Base-by-base conservation (phyloP, 2,329 filamentous ascomycete genomes). In the Fusarium humuli region DNA sequence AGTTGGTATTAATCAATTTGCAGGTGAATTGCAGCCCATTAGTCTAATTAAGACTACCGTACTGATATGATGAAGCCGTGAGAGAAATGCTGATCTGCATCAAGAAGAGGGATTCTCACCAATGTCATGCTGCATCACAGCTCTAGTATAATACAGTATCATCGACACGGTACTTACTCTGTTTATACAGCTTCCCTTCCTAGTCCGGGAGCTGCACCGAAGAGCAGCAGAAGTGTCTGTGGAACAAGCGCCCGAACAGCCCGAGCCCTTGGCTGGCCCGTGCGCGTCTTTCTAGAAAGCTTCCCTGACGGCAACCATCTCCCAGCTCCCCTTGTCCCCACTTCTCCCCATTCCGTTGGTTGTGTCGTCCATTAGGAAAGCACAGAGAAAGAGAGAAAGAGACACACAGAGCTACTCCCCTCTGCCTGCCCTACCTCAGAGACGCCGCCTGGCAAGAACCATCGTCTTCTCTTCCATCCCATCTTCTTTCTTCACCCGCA, bases 281-380 rank as follows among this genome's bases (percentile, higher is more conserved):
- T 75, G 74, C 74, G 16, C 46, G 12, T 53, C 66, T 50, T 76
- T 76, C 74, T 76, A 76, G 74, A 76, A 76, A 75, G 74, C 73
- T 76, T 76, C 74, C 68, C 67, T 75, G 58, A 57, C 61, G 65
- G 69, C 70, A 70, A 62, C 64, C 69, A 66, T 62, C 69, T 69
- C 58, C 50, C 54, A 64, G 57, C 70, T 64, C 58, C 41, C 59
- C 58, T 48, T 32, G 42, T 47, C 44, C 61, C 70, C 70, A 69
- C 70, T 73, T 70, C 67, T 63, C 61, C 56, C 67, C 67, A 73
- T 72, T 71, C 67, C 70, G 67, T 73, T 59, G 44, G 61, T 56
- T 47, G 59, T 32, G 53, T 52, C 32, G 34, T 52, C 52, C 58
- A 56, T 60, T 62, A 48, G 34, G 34, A 65, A 44, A 55, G 58